These are phyloP conservation scores for Lagenidium giganteum DNA, from an alignment of 352 stramenopile genomes.

Conservation along the genomic window DNA sequence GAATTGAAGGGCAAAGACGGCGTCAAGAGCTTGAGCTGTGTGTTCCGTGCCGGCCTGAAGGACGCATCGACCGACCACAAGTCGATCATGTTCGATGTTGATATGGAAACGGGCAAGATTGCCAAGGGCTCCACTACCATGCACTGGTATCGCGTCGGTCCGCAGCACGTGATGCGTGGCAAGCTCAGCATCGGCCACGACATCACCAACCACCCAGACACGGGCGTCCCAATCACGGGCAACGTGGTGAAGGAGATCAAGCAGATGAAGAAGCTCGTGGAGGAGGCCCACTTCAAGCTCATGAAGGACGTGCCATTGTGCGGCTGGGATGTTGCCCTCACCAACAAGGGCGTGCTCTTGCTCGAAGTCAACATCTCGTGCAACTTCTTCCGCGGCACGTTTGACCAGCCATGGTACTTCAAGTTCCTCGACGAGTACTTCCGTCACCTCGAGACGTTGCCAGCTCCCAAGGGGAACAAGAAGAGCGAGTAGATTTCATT, in stretches of 20 bases:
- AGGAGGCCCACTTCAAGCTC: constrained; percentile 86
- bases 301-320: constrained; percentile 91
- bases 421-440: constrained; percentile 86
- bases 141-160: constrained; percentile 94
- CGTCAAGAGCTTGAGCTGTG: constrained; percentile 76
- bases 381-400: constrained; percentile 93
- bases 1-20: constrained; percentile 48
- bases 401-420: constrained; percentile 87
- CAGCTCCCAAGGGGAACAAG: constrained; percentile 40
- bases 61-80: constrained; percentile 94
- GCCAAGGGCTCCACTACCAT: constrained; percentile 94
- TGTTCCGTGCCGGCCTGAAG: constrained; percentile 64
- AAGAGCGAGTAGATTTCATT: no score
- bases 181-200: constrained; percentile 84
- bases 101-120: constrained; percentile 92
- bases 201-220: constrained; percentile 88
- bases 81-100: constrained; percentile 98
- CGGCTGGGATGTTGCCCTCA: constrained; percentile 92
- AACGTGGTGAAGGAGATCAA: constrained; percentile 87
- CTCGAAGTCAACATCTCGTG: constrained; percentile 92
- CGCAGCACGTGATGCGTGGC: constrained; percentile 59
- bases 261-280: constrained; percentile 77
- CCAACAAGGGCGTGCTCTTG: constrained; percentile 84
- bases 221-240: constrained; percentile 80
- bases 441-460: constrained; percentile 54